Evolutionary conservation across 179 eudicot genomes (phyloP), one percentile per base, ranked within the genome.

Genomic region (Carnegiea gigantea): DNA sequence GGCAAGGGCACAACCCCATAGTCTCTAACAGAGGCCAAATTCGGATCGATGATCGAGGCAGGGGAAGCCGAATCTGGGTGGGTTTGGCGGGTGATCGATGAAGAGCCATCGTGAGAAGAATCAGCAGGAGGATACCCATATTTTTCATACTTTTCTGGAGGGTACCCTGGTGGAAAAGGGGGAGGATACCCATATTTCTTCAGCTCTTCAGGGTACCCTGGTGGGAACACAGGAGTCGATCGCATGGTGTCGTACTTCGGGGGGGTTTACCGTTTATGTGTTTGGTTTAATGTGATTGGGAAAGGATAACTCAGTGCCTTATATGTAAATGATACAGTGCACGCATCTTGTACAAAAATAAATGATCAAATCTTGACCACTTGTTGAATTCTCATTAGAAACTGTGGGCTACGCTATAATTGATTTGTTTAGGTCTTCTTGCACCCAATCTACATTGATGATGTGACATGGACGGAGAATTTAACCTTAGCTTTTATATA

Each of bases 121-220:
- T 14, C 5, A 17, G 65, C 26, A 13, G 82, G 77, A 57, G 82
- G 82, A 40, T 72, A 79, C 6, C 82, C 82, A 2, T 71, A 79
- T 79, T 71, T 79, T 54, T 79, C 82, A 20, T 53, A 79, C 30
- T 53, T 38, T 24, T 79, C 77, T 24, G 77, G 82, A 21, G 82
- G 77, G 23, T 79, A 80, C 10, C 77, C 82, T 2, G 77, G 77
- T 54, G 82, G 77, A 40, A 80, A 80, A 23, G 70, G 77, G 9
- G 82, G 82, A 53, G 82, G 82, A 23, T 79, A 79, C 40, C 82
- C 82, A 71, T 79, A 79, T 79, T 71, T 79, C 44, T 79, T 79
- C 18, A 79, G 68, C n/a, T 71, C 77, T 36, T 28, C 2, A 2
- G 82, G 82, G 67, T 79, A 79, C 7, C 77, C 77, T 12, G 82